Evolutionary conservation across 2,329 filamentous ascomycete species (phyloP).

Genomic region (Fusarium mundagurra): DNA sequence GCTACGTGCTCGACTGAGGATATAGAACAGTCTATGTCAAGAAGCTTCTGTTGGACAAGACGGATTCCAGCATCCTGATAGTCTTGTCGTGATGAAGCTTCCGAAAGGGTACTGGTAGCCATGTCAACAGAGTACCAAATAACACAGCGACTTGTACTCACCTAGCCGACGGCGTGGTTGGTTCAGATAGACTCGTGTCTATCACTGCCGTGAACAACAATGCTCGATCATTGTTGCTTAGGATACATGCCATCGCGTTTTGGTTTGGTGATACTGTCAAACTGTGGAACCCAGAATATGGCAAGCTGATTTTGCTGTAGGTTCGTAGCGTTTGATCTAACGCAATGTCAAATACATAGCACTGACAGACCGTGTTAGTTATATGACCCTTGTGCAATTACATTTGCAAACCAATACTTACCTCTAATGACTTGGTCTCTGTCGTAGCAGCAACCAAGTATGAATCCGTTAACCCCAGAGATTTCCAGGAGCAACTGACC

Average conservation of each 20-base stretch:
- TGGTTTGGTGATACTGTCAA: not conserved
- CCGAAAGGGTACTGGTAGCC: not conserved
- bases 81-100: not conserved
- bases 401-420: accelerated
- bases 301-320: not conserved
- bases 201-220: not conserved
- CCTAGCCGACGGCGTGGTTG: not conserved
- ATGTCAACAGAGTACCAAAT: accelerated
- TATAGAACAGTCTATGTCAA: not conserved
- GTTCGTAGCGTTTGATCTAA: not conserved
- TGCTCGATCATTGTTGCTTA: not conserved
- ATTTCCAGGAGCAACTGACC: not conserved
- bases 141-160: accelerated
- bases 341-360: not conserved
- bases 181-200: not conserved
- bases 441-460: not conserved
- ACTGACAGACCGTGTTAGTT: not conserved
- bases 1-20: not conserved
- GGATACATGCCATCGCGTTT: not conserved
- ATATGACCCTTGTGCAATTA: not conserved
- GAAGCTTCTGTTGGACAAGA: not conserved
- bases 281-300: accelerated
- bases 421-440: not conserved
- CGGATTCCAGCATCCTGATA: not conserved
- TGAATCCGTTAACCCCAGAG: not conserved